Base-by-base conservation (phyloP, 2,329 filamentous ascomycete species). In the Colletotrichum neosansevieriae region DNA sequence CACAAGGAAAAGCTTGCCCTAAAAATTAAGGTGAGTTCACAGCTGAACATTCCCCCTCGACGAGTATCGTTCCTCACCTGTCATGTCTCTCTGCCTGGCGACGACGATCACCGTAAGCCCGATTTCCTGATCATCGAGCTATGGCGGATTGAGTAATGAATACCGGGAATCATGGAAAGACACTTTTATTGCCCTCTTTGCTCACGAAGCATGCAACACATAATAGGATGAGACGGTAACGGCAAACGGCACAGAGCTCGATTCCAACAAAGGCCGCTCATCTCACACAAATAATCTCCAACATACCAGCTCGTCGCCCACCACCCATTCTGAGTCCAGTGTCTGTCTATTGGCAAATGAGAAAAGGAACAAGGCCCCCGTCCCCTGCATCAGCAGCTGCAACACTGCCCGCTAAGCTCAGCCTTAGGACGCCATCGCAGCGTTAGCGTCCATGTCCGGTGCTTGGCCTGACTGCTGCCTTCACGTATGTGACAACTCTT, bases 401-500 rank as follows among this genome's bases (percentile, higher is more conserved):
- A 38, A 42, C 45, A 17, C 49, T 6, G 57, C 66, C 34, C 49
- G 24, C 50, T 44, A 44, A 53, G 40, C 50, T 69, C 67, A 69
- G 67, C 67, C 67, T 56, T 69, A 69, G 57, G 63, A 63, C 67
- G 63, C 67, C 53, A 58, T 63, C 24, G 19, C 36, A 15, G 15
- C 11, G 36, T 24, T 56, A 50, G 57, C 54, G 36, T 24, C 10
- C 2, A 29, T 21, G 13, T 29, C 54, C 54, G 24, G 24, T 32
- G 19, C 47, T 19, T 53, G 24, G 9, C 24, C 42, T 32, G 45
- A 44, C 45, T 60, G 58, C 58, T 51, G 58, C 58, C 57, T 59
- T n/a, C 40, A 51, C 49, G 29, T 54, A 34, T 38, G 7, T 4
- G 24, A 17, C 10, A 1, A 21, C 44, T 13, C 42, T 24, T 19